Evolutionary conservation across 306 rosid genomes (phyloP).

Genomic region (Cucurbita argyrosperma): DNA sequence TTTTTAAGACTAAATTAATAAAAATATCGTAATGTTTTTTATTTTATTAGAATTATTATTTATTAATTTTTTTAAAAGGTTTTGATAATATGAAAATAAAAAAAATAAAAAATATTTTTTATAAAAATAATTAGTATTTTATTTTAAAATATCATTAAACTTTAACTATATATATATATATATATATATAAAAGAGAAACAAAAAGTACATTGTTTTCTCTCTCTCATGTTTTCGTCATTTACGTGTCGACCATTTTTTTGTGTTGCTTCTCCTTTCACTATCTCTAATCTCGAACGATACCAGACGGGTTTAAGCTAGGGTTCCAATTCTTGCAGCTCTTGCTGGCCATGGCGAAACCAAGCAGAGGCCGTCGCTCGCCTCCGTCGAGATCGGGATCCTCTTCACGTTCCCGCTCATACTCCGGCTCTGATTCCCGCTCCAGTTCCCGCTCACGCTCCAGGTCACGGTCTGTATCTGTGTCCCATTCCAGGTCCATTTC

Average conservation of each 20-base stretch:
- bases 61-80: too few relatives aligned
- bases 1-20: too few relatives aligned
- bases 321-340: slow-evolving; percentile 16
- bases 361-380: slow-evolving; percentile 81
- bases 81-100: too few relatives aligned
- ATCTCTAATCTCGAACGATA: neutral
- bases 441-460: slow-evolving; percentile 39
- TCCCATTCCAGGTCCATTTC: slow-evolving; percentile 61
- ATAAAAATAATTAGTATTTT: too few relatives aligned
- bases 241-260: neutral
- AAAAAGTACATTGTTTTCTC: too few relatives aligned
- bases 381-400: slow-evolving; percentile 65
- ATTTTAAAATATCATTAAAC: too few relatives aligned
- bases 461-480: slow-evolving; percentile 31
- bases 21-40: too few relatives aligned
- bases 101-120: too few relatives aligned
- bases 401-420: slow-evolving; percentile 52
- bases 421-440: slow-evolving; percentile 51
- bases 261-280: neutral
- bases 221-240: neutral
- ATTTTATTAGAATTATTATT: too few relatives aligned
- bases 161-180: too few relatives aligned
- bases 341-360: slow-evolving; percentile 71
- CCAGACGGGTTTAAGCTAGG: slow-evolving; percentile 56
- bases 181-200: too few relatives aligned